These are phyloP conservation scores for Strobilomyces confusus DNA, from an alignment of 768 basidiomycete genomes.

Conservation along the genomic window DNA sequence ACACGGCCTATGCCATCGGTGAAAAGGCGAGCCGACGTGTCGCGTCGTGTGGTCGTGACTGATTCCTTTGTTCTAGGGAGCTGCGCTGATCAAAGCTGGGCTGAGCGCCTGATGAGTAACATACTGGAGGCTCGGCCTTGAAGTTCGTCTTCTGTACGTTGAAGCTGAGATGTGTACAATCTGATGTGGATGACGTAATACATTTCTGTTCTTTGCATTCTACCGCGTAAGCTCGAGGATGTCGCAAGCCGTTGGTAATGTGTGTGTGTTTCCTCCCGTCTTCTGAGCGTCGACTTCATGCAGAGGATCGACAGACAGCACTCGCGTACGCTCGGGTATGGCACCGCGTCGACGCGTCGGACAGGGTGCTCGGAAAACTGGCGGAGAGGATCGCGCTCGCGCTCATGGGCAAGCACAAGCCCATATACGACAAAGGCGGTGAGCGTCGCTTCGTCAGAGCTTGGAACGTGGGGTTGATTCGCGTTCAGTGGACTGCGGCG, in stretches of 20 bases:
- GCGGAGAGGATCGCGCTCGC: slow-evolving; percentile 92
- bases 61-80: slow-evolving; percentile 5
- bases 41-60: background rate
- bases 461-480: background rate
- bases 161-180: background rate
- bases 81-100: slow-evolving; percentile 8
- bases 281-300: background rate
- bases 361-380: slow-evolving; percentile 90
- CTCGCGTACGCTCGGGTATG: slow-evolving; percentile 93
- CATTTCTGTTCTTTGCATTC: background rate
- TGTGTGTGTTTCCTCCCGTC: slow-evolving; percentile 36
- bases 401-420: slow-evolving; percentile 99
- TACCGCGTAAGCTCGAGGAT: slow-evolving; percentile 35
- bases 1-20: slow-evolving; percentile 14
- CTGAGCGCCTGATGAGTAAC: background rate
- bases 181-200: background rate
- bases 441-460: slow-evolving; percentile 22
- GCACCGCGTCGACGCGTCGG: slow-evolving; percentile 92
- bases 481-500: slow-evolving; percentile 86
- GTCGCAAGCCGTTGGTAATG: slow-evolving; percentile 83
- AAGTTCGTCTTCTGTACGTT: background rate
- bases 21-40: background rate
- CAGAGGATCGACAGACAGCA: slow-evolving; percentile 61
- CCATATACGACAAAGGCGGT: slow-evolving; percentile 92
- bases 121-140: too few species aligned